A percentile compares a stretch with the other conserved stretches of the same genome.
phyloP scores from a whole-genome alignment of 192 early-diverging fungal species.

The Backusella luteola region DNA sequence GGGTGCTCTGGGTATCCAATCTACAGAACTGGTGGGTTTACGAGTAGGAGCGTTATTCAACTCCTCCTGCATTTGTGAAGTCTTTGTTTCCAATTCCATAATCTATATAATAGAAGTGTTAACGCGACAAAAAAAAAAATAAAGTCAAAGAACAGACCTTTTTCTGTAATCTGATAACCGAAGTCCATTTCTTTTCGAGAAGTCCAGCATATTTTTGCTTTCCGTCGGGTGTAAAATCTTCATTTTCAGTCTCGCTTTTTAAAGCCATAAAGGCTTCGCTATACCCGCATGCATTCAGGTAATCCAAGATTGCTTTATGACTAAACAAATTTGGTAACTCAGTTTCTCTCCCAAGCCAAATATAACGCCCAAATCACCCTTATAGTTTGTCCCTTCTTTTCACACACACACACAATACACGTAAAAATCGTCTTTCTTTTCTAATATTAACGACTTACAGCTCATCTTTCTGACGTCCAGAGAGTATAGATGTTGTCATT shows the following conservation, averaged over 20 bases:
- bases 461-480: conserved; percentile 74
- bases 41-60: conserved; percentile 57
- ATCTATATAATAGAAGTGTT: conserved; percentile 58
- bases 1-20: conserved; percentile 86
- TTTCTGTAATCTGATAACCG: conserved; percentile 90
- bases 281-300: conserved; percentile 76
- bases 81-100: conserved; percentile 88
- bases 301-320: conserved; percentile 84
- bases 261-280: conserved; percentile 66
- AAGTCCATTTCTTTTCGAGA: conserved; percentile 93
- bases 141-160: conserved; percentile 52
- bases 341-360: neutral
- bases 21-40: conserved; percentile 52
- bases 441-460: conserved; percentile 48
- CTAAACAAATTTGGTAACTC: conserved; percentile 32
- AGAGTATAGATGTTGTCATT: conserved; percentile 50
- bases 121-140: neutral
- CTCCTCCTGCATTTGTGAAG: conserved; percentile 76
- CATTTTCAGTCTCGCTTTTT: conserved; percentile 68
- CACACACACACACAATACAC: neutral
- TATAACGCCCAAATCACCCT: neutral
- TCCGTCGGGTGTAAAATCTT: conserved; percentile 68
- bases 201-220: conserved; percentile 78
- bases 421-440: neutral
- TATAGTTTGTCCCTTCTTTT: neutral